Conservation (phyloP, 768 basidiomycete species). For the Leccinum truebloodii region DNA sequence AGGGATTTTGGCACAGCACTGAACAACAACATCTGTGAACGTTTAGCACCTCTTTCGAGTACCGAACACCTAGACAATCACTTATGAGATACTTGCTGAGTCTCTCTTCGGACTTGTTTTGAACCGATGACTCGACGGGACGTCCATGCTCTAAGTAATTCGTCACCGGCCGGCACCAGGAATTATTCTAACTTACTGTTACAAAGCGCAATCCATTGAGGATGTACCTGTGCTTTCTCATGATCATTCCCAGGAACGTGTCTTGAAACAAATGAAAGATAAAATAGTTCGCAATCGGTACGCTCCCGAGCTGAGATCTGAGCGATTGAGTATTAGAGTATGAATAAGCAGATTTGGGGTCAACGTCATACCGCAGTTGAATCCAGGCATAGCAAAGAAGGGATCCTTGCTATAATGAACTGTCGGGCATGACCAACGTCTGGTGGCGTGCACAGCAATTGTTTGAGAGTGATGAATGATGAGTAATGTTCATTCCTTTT, state of each 20-base stretch:
- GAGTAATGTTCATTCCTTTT: background rate
- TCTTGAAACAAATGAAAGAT: constrained; percentile 64
- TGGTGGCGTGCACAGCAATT: constrained; percentile 20
- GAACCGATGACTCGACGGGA: constrained; percentile 39
- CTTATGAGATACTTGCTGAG: constrained; percentile 64
- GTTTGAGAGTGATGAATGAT: constrained; percentile 1
- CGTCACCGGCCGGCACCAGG: constrained; percentile 1
- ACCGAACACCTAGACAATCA: constrained; percentile 29
- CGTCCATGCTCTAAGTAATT: constrained; percentile 54
- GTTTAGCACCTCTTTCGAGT: constrained; percentile 9
- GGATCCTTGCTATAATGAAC: constrained; percentile 65
- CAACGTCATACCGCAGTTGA: constrained; percentile 53
- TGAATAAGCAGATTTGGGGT: constrained; percentile 4
- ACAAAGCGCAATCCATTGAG: constrained; percentile 66
- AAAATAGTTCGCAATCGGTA: constrained; percentile 80
- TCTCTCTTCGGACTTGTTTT: constrained; percentile 43
- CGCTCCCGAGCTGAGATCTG: constrained; percentile 74
- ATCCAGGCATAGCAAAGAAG: constrained; percentile 63
- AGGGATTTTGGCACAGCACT: constrained; percentile 24
- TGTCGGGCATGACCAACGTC: constrained; percentile 50
- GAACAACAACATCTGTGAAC: constrained; percentile 33
- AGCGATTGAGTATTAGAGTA: constrained; percentile 12
- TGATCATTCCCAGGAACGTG: constrained; percentile 42
- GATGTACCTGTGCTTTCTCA: constrained; percentile 51
- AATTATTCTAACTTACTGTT: constrained; percentile 43